Evolutionary conservation across 2,329 filamentous ascomycete genomes (phyloP).

Genomic region (Capronia americana): DNA sequence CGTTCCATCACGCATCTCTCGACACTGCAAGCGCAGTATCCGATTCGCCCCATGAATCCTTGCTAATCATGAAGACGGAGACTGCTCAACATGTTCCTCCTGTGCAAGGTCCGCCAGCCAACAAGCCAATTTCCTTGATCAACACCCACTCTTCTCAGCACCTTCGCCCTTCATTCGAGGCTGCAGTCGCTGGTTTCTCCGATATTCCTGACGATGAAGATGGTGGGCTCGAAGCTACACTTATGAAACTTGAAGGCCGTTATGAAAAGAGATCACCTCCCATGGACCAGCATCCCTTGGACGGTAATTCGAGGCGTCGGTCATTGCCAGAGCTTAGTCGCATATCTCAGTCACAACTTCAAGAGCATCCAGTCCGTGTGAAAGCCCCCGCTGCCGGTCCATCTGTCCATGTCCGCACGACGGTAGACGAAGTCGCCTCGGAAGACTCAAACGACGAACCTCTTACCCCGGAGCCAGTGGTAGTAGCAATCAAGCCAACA

Average conservation of each 20-base stretch:
- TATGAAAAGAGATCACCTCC: slow-evolving; percentile 64
- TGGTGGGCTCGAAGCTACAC: slow-evolving; percentile 88
- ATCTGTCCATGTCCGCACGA: slow-evolving; percentile 16
- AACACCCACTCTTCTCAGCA: slow-evolving; percentile 63
- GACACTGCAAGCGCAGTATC: slow-evolving; percentile 46
- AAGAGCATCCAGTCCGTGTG: neutral
- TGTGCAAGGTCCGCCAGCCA: slow-evolving; percentile 39
- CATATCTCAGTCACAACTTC: slow-evolving; percentile 16
- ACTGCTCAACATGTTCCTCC: slow-evolving; percentile 32
- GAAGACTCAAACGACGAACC: slow-evolving; percentile 24
- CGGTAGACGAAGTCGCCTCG: slow-evolving; percentile 21
- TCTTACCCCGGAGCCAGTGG: neutral
- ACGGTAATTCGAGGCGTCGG: slow-evolving; percentile 26
- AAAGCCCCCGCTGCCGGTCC: neutral
- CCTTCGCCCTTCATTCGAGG: slow-evolving; percentile 77
- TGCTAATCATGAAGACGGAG: slow-evolving; percentile 40
- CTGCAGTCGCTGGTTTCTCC: slow-evolving; percentile 83
- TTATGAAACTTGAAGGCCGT: slow-evolving; percentile 89
- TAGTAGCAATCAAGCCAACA: slow-evolving; percentile 9
- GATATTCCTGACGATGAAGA: slow-evolving; percentile 88
- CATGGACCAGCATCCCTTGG: slow-evolving; percentile 33
- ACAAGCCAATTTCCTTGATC: slow-evolving; percentile 51
- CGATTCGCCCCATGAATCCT: slow-evolving; percentile 40
- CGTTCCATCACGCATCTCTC: slow-evolving; percentile 46
- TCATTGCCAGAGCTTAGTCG: slow-evolving; percentile 34